Evolutionary conservation across 805 yeast species (phyloP).

Genomic region (Blastobotrys muscicola): DNA sequence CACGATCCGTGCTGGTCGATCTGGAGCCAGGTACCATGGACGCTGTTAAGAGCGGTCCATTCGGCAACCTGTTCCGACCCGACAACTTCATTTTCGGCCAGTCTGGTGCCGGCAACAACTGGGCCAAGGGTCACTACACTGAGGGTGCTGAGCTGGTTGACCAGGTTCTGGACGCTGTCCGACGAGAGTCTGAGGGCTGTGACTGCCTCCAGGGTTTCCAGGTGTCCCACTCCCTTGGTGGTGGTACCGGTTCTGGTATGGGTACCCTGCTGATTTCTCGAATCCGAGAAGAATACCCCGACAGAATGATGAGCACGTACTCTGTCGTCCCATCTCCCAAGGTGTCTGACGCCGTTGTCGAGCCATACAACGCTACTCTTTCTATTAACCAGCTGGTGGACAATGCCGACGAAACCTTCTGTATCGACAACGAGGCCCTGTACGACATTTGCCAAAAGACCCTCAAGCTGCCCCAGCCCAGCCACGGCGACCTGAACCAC

Average conservation of each 20-base stretch:
- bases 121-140: constrained; percentile 97
- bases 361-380: constrained; percentile 89
- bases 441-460: constrained; percentile 85
- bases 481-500: constrained; percentile 70
- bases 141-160: constrained; percentile 96
- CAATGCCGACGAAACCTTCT: constrained; percentile 86
- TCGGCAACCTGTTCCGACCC: constrained; percentile 84
- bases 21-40: constrained; percentile 94
- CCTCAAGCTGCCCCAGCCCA: constrained; percentile 68
- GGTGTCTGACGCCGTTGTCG: constrained; percentile 87
- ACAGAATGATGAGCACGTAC: constrained; percentile 94
- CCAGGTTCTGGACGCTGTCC: constrained; percentile 79
- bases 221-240: constrained; percentile 72
- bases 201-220: constrained; percentile 95
- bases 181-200: constrained; percentile 91
- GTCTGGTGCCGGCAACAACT: constrained; percentile 90
- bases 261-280: constrained; percentile 82
- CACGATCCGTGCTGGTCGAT: constrained; percentile 89
- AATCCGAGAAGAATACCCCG: constrained; percentile 88
- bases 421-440: constrained; percentile 91
- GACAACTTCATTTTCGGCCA: constrained; percentile 87
- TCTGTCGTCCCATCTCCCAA: constrained; percentile 94
- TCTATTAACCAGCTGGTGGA: constrained; percentile 91
- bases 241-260: constrained; percentile 98
- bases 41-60: constrained; percentile 63